phyloP scores from a whole-genome alignment of 1,284 basidiomycete genomes.

The Tilletia caries region DNA sequence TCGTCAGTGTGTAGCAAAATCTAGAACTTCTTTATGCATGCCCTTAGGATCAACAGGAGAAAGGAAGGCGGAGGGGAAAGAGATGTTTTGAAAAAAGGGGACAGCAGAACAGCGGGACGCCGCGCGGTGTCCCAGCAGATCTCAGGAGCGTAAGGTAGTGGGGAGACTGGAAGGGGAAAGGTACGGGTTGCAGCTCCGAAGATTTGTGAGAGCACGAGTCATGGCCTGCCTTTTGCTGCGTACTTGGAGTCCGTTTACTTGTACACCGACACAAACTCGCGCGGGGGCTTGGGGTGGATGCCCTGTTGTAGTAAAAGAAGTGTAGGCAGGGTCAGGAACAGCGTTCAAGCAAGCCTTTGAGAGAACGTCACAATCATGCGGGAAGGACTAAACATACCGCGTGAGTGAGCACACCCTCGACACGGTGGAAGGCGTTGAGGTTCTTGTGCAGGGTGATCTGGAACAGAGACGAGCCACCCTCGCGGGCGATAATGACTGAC shows the following conservation, averaged over 20 bases:
- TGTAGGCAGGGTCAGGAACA: not conserved
- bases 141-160: not conserved
- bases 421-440: slow-evolving; percentile 84
- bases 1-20: too few relatives aligned
- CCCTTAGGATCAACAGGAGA: not conserved
- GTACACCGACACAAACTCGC: slow-evolving; percentile 9
- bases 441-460: slow-evolving; percentile 78
- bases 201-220: not conserved
- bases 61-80: not conserved
- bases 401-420: slow-evolving; percentile 54
- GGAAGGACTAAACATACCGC: slow-evolving; percentile 14
- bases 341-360: not conserved
- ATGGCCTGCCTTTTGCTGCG: too few relatives aligned
- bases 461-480: slow-evolving; percentile 52
- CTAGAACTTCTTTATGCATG: too few relatives aligned
- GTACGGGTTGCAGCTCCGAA: too few relatives aligned
- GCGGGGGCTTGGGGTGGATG: slow-evolving; percentile 17
- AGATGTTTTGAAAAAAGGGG: too few relatives aligned
- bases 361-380: not conserved
- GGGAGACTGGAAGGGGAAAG: not conserved
- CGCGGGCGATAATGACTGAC: slow-evolving; percentile 47
- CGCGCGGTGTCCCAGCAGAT: too few relatives aligned
- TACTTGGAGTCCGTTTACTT: not conserved
- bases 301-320: not conserved
- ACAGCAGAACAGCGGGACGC: not conserved